Evolutionary conservation across 179 eudicot species (phyloP).

Genomic region (Heliamphora pulchella): DNA sequence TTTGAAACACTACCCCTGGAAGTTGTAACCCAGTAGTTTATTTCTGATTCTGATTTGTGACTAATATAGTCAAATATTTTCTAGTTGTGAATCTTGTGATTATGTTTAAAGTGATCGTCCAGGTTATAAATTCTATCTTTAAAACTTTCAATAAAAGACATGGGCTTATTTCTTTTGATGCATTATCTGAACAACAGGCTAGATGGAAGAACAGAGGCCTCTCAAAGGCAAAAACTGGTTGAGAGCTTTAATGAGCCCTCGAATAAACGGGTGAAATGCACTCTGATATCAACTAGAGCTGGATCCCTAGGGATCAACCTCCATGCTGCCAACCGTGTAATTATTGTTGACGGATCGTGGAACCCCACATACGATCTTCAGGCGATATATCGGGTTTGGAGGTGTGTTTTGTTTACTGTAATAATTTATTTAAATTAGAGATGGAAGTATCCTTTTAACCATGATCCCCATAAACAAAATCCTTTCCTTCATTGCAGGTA

Average conservation of each 20-base stretch:
- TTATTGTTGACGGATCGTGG: conserved; percentile 97
- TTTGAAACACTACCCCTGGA: background rate
- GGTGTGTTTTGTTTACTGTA: conserved; percentile 30
- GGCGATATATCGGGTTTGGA: conserved; percentile 95
- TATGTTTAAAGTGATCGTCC: background rate
- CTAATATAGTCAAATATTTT: background rate
- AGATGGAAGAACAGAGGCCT: conserved; percentile 84
- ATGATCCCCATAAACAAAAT: conserved; percentile 3
- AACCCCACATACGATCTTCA: conserved; percentile 98
- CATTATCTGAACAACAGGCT: conserved; percentile 40
- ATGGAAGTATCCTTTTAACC: background rate
- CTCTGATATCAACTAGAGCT: conserved; percentile 88
- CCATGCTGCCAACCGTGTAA: conserved; percentile 91
- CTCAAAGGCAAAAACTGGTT: conserved; percentile 80
- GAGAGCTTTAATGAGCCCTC: conserved; percentile 74
- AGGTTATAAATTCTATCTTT: background rate
- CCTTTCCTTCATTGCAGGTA: conserved; percentile 46
- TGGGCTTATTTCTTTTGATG: background rate
- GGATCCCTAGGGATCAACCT: conserved; percentile 96
- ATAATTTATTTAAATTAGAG: background rate
- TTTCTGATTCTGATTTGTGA: background rate
- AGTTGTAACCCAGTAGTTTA: background rate
- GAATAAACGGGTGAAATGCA: conserved; percentile 81
- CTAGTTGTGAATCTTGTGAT: background rate
- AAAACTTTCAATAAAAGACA: background rate